These are phyloP conservation scores for Arctostaphylos glauca DNA, from an alignment of 148 eudicot species.

Conservation along the genomic window DNA sequence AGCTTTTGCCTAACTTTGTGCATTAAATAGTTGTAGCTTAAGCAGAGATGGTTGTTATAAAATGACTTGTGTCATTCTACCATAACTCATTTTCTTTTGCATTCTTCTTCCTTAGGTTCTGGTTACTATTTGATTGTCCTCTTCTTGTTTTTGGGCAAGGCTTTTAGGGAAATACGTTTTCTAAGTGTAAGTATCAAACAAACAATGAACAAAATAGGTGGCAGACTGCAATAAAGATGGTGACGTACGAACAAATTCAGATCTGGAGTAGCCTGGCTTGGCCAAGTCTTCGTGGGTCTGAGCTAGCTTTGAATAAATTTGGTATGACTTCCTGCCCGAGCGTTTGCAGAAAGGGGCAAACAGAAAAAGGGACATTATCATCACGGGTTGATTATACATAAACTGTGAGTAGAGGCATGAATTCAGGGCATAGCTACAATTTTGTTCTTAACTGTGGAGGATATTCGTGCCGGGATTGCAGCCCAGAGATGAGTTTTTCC, in stretches of 20 bases:
- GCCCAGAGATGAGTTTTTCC: not conserved
- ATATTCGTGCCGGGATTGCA: not conserved
- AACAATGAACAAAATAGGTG: not conserved
- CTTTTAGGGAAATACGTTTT: not conserved
- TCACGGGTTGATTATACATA: not conserved
- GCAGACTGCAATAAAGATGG: not conserved
- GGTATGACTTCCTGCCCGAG: not conserved
- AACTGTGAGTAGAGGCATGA: not conserved
- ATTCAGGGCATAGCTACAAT: not conserved
- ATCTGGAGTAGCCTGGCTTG: not conserved
- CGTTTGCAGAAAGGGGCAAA: not conserved
- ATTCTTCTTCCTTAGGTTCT: not conserved
- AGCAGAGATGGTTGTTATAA: not conserved
- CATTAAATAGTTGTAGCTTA: not conserved
- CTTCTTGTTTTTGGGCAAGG: not conserved
- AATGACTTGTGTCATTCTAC: not conserved
- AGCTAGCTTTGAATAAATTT: not conserved
- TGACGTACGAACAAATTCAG: not conserved
- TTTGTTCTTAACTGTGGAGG: not conserved
- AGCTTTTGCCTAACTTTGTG: not conserved
- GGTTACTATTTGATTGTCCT: not conserved
- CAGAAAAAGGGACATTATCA: not conserved
- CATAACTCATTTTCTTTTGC: not conserved
- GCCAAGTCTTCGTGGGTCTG: not conserved
- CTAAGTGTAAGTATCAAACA: not conserved